Conservation (phyloP, 2,329 filamentous ascomycete species). For the Alternaria sp. region DNA sequence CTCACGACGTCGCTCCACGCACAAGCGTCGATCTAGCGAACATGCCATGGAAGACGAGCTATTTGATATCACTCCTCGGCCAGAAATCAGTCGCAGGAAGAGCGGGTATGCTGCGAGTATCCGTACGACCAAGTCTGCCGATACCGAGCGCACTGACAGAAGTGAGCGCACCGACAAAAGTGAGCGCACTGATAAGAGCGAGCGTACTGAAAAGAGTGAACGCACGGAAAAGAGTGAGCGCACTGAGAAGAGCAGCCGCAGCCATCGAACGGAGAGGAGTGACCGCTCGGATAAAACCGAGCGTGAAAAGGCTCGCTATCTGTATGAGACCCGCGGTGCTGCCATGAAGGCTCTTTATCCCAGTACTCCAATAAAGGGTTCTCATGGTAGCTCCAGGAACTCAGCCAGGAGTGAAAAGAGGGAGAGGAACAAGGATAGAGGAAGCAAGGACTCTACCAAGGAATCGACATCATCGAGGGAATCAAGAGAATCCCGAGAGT, state of each 20-base stretch:
- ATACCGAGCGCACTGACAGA: slow-evolving; percentile 33
- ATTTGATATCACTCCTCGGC: slow-evolving; percentile 28
- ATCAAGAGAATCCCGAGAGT: slow-evolving; percentile 16
- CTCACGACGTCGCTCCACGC: slow-evolving; percentile 42
- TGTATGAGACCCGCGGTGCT: slow-evolving; percentile 49
- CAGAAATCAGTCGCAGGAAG: slow-evolving; percentile 36
- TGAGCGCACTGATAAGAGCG: slow-evolving; percentile 27
- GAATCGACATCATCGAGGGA: slow-evolving; percentile 21
- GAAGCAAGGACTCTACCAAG: slow-evolving; percentile 29
- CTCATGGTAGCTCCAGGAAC: slow-evolving; percentile 27
- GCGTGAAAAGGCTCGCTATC: slow-evolving; percentile 40
- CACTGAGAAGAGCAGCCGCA: slow-evolving; percentile 17
- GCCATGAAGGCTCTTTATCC: slow-evolving; percentile 52
- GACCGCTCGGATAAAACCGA: slow-evolving; percentile 32
- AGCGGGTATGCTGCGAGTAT: slow-evolving; percentile 44
- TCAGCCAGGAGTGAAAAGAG: slow-evolving; percentile 28
- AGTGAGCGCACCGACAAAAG: slow-evolving; percentile 31
- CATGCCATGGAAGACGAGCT: slow-evolving; percentile 34
- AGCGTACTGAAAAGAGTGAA: slow-evolving; percentile 27
- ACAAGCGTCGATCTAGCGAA: slow-evolving; percentile 34
- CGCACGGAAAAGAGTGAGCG: slow-evolving; percentile 29
- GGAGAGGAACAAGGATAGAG: slow-evolving; percentile 27
- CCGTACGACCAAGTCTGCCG: slow-evolving; percentile 29
- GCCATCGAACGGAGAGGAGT: slow-evolving; percentile 26
- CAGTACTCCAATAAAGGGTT: slow-evolving; percentile 36